Base-by-base conservation (phyloP, 306 rosid genomes). In the Argentina anserina region DNA sequence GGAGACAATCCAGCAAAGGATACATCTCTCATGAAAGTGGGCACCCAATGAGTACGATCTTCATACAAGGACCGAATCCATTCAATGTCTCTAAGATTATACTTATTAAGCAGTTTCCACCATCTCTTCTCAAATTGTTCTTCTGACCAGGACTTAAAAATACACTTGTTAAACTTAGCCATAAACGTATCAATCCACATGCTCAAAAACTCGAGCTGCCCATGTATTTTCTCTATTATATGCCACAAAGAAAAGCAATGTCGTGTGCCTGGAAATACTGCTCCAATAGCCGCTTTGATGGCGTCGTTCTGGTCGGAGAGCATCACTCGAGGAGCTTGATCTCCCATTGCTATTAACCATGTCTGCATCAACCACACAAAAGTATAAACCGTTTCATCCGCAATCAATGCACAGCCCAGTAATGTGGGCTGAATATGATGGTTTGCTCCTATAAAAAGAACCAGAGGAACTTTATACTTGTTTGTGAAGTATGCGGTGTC, bases 271-370 rank as follows among this genome's bases (percentile, higher is more conserved):
- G 80, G 80, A 62, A 77, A 61, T 36, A 77, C 76, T 1, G 71
- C 71, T 26, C 65, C 66, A 62, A 77, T 28, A 28, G 76, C 80
- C 0, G 64, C 65, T 60, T 70, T 77, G 75, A 70, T 70, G 70
- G 80, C 66, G 1, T 60, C 43, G 58, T 77, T 77, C 58, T 61
- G 76, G 56, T 77, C 75, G 5, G 80, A 69, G 33, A 77, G 80
- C 4, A 77, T 77, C 39, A 77, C 80, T 70, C 80, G 61, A 28
- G 80, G 80, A 61, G 80, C 58, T 29, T 70, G 80, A 21, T 77
- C 80, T 23, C 80, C 80, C 75, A 77, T 77, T 61, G 80, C 80
- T 33, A 77, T 70, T 13, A 77, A 70, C 80, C 80, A 77, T 20
- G 76, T 77, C 56, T 77, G 80, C 76, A 77, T 70, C 15, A 77